phyloP scores from a whole-genome alignment of 2,329 filamentous ascomycete species.

The Thelonectria blattea region DNA sequence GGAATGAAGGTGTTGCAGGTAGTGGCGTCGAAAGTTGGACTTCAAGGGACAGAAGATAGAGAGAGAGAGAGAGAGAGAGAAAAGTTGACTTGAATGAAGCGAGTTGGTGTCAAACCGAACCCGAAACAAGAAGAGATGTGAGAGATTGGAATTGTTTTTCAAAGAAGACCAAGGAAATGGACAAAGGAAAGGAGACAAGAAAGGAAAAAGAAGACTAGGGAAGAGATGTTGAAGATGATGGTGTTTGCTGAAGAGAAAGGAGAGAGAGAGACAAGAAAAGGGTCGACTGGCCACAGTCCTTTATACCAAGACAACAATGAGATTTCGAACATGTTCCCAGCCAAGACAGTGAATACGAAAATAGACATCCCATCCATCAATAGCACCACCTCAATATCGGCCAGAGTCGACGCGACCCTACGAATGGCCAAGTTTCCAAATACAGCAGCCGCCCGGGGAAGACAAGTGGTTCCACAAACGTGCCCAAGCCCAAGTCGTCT shows the following conservation, averaged over 20 bases:
- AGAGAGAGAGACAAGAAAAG: constrained; percentile 20
- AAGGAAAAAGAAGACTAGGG: constrained; percentile 31
- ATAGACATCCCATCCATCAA: not conserved
- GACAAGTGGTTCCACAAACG: not conserved
- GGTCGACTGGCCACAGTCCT: constrained; percentile 21
- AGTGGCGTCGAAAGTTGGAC: not conserved
- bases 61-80: too few species aligned
- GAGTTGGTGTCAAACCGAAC: constrained; percentile 34
- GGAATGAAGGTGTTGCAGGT: not conserved
- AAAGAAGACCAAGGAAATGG: constrained; percentile 22
- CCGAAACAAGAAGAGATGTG: constrained; percentile 10
- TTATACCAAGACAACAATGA: constrained; percentile 34
- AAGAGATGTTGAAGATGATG: constrained; percentile 28
- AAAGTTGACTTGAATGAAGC: not conserved
- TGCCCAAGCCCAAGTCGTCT: constrained; percentile 3
- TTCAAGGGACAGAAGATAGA: not conserved
- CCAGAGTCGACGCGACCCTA: constrained; percentile 7
- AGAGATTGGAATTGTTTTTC: constrained; percentile 17
- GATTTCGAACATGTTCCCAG: not conserved
- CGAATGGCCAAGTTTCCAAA: constrained; percentile 28
- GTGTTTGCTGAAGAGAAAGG: constrained; percentile 33
- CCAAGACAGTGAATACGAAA: not conserved
- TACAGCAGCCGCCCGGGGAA: constrained; percentile 33
- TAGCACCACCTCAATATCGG: not conserved
- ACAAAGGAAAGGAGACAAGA: constrained; percentile 38